These are phyloP conservation scores for Trametes elegans DNA, from an alignment of 768 basidiomycete species.

Conservation along the genomic window DNA sequence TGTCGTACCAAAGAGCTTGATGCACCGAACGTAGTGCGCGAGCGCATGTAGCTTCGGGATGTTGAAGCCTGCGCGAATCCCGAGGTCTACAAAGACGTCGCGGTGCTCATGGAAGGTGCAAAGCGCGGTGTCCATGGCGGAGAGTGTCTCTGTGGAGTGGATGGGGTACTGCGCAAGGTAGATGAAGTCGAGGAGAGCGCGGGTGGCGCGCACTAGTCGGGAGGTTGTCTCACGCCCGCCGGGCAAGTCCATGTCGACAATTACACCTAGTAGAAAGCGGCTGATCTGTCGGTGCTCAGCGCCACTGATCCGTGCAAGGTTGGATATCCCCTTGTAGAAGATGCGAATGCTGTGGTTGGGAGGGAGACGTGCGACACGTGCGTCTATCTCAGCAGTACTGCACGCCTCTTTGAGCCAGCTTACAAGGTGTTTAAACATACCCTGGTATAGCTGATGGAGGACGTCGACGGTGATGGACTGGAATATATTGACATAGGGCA, in stretches of 20 bases:
- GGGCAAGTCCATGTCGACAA: conserved; percentile 17
- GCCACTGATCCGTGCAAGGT: conserved; percentile 22
- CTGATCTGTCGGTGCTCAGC: conserved; percentile 24
- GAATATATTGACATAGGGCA: conserved; percentile 39
- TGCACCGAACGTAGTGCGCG: conserved; percentile 12
- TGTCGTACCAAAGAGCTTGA: conserved; percentile 3
- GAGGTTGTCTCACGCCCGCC: not conserved
- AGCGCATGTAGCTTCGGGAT: conserved; percentile 29
- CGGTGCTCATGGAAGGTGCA: conserved; percentile 38
- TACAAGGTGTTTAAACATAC: conserved; percentile 43
- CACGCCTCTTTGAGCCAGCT: conserved; percentile 32
- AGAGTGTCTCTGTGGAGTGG: conserved; percentile 33
- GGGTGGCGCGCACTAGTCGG: conserved; percentile 25
- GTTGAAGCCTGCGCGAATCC: conserved; percentile 36
- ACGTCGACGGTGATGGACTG: conserved; percentile 35
- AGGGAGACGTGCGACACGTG: not conserved
- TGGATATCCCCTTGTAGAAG: conserved; percentile 14
- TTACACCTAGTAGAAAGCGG: conserved; percentile 20
- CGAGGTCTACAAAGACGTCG: conserved; percentile 34
- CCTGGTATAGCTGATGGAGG: conserved; percentile 47
- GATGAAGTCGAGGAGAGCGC: conserved; percentile 38
- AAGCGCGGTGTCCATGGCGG: conserved; percentile 27
- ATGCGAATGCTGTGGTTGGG: conserved; percentile 13
- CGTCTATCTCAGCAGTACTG: conserved; percentile 17
- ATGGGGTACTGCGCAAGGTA: conserved; percentile 36